These are phyloP conservation scores for Syncephalis fuscata DNA, from an alignment of 371 early-diverging fungal genomes.

Conservation along the genomic window DNA sequence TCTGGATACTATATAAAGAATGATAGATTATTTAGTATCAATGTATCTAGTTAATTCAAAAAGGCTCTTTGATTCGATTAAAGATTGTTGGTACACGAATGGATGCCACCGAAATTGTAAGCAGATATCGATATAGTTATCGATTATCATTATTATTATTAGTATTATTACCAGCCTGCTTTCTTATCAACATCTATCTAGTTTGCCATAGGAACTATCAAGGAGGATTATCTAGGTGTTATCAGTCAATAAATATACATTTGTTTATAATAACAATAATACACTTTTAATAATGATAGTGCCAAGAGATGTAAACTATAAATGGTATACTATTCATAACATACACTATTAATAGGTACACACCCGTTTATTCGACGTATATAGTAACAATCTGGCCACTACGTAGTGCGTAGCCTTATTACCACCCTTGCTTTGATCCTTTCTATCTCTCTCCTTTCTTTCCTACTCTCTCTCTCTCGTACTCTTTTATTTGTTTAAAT, in stretches of 20 bases:
- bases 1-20: background rate
- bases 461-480: too few relatives aligned
- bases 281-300: too few relatives aligned
- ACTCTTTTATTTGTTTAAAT: too few relatives aligned
- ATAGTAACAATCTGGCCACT: too few relatives aligned
- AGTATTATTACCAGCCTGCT: background rate
- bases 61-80: constrained; percentile 73
- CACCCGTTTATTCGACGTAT: too few relatives aligned
- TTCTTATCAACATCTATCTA: constrained; percentile 8
- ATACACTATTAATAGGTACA: too few relatives aligned
- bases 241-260: constrained; percentile 14
- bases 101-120: constrained; percentile 88
- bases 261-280: background rate
- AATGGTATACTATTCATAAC: too few relatives aligned
- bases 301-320: too few relatives aligned
- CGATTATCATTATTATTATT: background rate
- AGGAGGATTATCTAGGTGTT: constrained; percentile 87
- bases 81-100: constrained; percentile 89
- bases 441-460: too few relatives aligned
- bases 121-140: too few relatives aligned
- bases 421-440: too few relatives aligned
- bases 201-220: constrained; percentile 90
- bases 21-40: constrained; percentile 1
- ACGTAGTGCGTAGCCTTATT: too few relatives aligned
- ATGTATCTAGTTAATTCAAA: constrained; percentile 52